These are phyloP conservation scores for Mortierella sp. DNA, from an alignment of 371 early-diverging fungal genomes.

Conservation along the genomic window DNA sequence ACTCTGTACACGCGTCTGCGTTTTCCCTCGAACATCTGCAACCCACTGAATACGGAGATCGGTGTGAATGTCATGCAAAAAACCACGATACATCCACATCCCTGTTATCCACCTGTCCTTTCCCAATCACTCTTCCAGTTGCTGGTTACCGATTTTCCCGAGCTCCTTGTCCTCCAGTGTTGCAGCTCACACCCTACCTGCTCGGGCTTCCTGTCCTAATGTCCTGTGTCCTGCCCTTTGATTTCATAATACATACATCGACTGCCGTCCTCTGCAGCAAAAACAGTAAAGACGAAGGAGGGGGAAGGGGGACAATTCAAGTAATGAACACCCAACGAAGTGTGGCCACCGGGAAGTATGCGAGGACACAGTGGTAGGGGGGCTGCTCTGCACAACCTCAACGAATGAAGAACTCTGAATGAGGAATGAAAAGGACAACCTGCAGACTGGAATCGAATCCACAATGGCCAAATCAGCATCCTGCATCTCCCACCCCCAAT, in stretches of 20 bases:
- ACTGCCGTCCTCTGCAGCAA: neutral
- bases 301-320: neutral
- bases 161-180: neutral
- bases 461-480: conserved; percentile 7
- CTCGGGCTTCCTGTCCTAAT: neutral
- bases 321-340: neutral
- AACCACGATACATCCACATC: conserved; percentile 26
- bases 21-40: neutral
- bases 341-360: conserved; percentile 2
- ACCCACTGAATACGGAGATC: conserved; percentile 3
- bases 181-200: neutral
- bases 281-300: neutral
- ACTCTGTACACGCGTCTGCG: neutral
- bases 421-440: too few species aligned
- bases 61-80: conserved; percentile 24
- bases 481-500: too few species aligned
- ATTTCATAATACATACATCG: conserved; percentile 8
- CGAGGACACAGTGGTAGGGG: too few species aligned
- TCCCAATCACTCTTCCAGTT: neutral
- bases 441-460: conserved; percentile 8
- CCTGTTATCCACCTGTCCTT: conserved; percentile 2
- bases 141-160: conserved; percentile 7
- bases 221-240: neutral
- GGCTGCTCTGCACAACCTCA: too few species aligned
- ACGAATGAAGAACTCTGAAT: too few species aligned